phyloP scores from a whole-genome alignment of 2,329 filamentous ascomycete genomes.

The Pestalotiopsis sp. region DNA sequence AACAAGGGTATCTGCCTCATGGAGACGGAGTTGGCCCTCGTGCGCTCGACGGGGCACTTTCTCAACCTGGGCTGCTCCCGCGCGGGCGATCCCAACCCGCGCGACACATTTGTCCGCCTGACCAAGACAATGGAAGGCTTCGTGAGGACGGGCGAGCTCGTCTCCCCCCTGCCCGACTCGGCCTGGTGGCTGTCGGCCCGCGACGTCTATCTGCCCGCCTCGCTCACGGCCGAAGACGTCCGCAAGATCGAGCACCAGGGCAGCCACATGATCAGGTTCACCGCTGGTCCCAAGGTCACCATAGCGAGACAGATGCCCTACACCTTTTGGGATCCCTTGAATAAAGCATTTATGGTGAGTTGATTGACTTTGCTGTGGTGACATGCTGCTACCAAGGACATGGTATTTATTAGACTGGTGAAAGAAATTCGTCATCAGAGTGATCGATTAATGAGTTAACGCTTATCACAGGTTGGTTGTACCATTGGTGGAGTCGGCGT shows the following conservation, averaged over 20 bases:
- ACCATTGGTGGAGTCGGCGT: neutral
- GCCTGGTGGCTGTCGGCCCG: neutral
- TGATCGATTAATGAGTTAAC: neutral
- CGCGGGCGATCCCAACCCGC: neutral
- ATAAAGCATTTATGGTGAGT: constrained; percentile 5
- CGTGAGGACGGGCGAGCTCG: neutral
- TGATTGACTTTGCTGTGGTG: neutral
- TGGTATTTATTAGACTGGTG: neutral
- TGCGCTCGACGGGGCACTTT: neutral
- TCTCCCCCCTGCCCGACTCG: neutral
- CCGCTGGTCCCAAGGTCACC: neutral
- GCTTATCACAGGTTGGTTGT: neutral
- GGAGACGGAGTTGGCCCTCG: neutral
- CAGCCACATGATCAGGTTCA: neutral
- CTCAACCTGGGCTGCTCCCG: constrained; percentile 1
- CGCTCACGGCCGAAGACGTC: neutral
- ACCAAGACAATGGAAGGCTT: constrained; percentile 6
- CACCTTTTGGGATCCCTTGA: constrained; percentile 9
- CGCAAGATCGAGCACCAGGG: neutral
- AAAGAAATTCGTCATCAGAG: neutral
- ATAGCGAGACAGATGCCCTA: neutral
- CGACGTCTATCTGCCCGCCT: neutral
- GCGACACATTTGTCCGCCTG: neutral
- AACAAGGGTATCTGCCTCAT: constrained; percentile 4
- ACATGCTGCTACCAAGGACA: neutral